A percentile compares a stretch with the other conserved stretches of the same genome.
phyloP scores from a whole-genome alignment of 345 rosid genomes.

The Corchorus capsularis region DNA sequence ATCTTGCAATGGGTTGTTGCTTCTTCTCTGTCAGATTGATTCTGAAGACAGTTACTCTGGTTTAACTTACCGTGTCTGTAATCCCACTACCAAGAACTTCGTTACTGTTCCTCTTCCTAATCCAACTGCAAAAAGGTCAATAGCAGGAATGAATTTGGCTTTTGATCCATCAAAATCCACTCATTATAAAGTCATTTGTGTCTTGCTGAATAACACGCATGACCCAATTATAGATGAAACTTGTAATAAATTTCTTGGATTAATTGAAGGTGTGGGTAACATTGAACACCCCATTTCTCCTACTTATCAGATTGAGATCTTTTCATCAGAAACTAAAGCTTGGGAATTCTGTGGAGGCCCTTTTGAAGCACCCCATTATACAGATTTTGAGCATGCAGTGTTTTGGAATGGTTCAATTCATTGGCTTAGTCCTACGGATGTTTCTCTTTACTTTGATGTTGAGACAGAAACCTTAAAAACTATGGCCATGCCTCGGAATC shows the following conservation, averaged over 20 bases:
- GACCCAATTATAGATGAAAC: not conserved
- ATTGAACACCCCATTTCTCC: not conserved
- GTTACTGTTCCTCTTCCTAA: slow-evolving; percentile 5
- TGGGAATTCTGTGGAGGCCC: not conserved
- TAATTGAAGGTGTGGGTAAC: not conserved
- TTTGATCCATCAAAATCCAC: slow-evolving; percentile 9
- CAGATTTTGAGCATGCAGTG: slow-evolving; percentile 12
- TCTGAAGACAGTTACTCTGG: slow-evolving; percentile 3
- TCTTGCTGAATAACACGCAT: not conserved
- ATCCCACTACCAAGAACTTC: slow-evolving; percentile 11
- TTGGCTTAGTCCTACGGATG: slow-evolving; percentile 12
- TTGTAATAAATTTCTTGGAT: not conserved
- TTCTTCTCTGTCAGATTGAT: slow-evolving; percentile 6
- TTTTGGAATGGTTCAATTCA: slow-evolving; percentile 14
- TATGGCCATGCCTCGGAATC: not conserved
- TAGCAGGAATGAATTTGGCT: slow-evolving; percentile 8
- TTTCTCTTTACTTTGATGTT: slow-evolving; percentile 9
- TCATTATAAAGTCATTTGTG: not conserved
- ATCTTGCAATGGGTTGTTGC: slow-evolving; percentile 13
- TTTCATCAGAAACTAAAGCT: slow-evolving; percentile 2
- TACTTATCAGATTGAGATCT: slow-evolving; percentile 10
- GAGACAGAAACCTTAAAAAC: not conserved
- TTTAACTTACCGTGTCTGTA: slow-evolving; percentile 10
- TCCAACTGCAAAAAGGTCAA: slow-evolving; percentile 11
- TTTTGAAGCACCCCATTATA: slow-evolving; percentile 8